Base-by-base conservation (phyloP, 331 rosid species). In the Ulmus americana region DNA sequence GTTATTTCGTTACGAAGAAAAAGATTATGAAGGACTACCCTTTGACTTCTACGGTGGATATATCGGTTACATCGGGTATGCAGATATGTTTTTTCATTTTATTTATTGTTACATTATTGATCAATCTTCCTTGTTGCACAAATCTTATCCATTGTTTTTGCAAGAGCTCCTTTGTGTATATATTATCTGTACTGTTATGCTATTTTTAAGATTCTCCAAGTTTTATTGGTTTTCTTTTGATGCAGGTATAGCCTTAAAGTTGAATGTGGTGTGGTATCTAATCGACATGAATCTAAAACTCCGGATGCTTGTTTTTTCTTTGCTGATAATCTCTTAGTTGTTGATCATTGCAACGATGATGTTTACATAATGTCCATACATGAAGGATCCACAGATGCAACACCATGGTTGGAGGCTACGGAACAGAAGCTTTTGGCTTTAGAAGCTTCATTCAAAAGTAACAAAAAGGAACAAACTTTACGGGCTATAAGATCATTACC, bases 281-380 rank as follows among this genome's bases (percentile, higher is more conserved):
- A 90, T 76, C 75, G 49, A 55, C 92, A 94, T 83, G 82, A 82
- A 74, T 94, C 99, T 39, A 74, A 65, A 76, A 81, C 91, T 70
- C 99, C 97, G 47, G 99, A 94, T 76, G 99, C 99, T 48, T 87
- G 96, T 60, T 90, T 94, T 72, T 94, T 94, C 86, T 94, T 94
- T 77, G 91, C 95, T 42, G 99, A 94, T 74, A 90, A 85, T 70
- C 75, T 94, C 65, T 44, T 90, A 39, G 97, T 81, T 50, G 40
- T 94, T 50, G 99, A 94, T 86, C 99, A 94, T 77, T 50, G 71
- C 62, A 83, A 80, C 48, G 87, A 79, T n/a, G 95, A 94, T 82
- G 97, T 94, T 69, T 94, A 90, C 79, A 42, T 90, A 74, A 61
- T 94, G 77, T 84, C 83, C 72, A 61, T 94, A 53, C 81, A 62